These are phyloP conservation scores for Begonia fuchsioides DNA, from an alignment of 306 rosid species.

Conservation along the genomic window DNA sequence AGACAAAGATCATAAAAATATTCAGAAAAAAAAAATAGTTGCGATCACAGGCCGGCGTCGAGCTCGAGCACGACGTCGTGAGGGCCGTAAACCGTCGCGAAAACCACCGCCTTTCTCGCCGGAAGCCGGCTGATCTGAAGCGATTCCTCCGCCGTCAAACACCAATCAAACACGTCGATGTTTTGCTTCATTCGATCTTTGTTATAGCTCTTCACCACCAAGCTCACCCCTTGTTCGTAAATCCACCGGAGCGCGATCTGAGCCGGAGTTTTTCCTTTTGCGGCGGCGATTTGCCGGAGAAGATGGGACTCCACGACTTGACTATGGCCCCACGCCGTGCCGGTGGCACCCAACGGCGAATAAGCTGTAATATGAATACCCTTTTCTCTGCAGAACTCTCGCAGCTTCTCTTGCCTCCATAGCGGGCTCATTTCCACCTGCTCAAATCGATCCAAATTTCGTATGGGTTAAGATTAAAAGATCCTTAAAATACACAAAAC, in stretches of 20 bases:
- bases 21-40: no score
- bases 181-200: constrained; percentile 29
- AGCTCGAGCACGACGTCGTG: constrained; percentile 22
- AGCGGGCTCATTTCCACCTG: constrained; percentile 40
- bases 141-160: constrained; percentile 19
- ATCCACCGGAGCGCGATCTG: constrained; percentile 46
- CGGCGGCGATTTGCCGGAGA: constrained; percentile 19
- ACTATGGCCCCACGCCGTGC: constrained; percentile 18
- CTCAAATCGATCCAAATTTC: no score
- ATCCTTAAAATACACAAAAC: no score
- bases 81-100: constrained; percentile 23
- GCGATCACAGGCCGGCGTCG: constrained; percentile 21
- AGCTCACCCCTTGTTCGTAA: constrained; percentile 28
- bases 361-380: constrained; percentile 32
- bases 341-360: constrained; percentile 30
- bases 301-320: constrained; percentile 17
- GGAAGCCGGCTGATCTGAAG: constrained; percentile 20
- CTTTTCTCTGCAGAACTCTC: constrained; percentile 26
- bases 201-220: constrained; percentile 28
- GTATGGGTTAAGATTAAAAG: no score
- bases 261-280: constrained; percentile 29
- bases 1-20: no score
- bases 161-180: constrained; percentile 31
- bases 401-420: constrained; percentile 31
- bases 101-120: constrained; percentile 17